These are phyloP conservation scores for Phytophthora capsici DNA, from an alignment of 352 stramenopile genomes.

Conservation along the genomic window DNA sequence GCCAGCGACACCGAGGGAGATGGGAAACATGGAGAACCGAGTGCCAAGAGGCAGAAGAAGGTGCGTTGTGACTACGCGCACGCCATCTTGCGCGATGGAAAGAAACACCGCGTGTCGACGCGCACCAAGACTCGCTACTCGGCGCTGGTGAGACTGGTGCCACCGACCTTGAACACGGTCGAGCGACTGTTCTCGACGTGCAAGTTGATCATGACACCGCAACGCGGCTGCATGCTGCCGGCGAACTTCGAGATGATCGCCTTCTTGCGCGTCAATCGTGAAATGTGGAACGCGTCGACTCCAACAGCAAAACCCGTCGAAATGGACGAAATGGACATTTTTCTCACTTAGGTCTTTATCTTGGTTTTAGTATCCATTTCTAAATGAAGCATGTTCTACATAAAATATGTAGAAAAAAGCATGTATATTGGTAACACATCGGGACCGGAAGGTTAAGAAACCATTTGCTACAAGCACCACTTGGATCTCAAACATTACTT, in stretches of 20 bases:
- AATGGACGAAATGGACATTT: too few species aligned
- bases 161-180: not conserved
- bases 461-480: too few species aligned
- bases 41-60: not conserved
- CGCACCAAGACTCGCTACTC: not conserved
- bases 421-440: too few species aligned
- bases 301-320: too few species aligned
- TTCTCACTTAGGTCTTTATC: too few species aligned
- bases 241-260: not conserved
- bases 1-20: not conserved
- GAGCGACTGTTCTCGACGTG: not conserved
- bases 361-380: too few species aligned
- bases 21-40: not conserved
- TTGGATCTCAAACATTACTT: too few species aligned
- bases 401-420: too few species aligned
- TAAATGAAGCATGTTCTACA: too few species aligned
- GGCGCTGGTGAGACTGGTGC: not conserved
- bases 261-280: not conserved
- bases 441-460: too few species aligned
- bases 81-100: not conserved
- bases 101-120: not conserved
- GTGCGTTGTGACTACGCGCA: not conserved
- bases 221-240: not conserved
- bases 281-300: not conserved
- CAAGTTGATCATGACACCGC: not conserved